A percentile compares a stretch with the other conserved stretches of the same genome.
phyloP scores from a whole-genome alignment of 257 asterid genomes.

The Solanum chiquidenum region DNA sequence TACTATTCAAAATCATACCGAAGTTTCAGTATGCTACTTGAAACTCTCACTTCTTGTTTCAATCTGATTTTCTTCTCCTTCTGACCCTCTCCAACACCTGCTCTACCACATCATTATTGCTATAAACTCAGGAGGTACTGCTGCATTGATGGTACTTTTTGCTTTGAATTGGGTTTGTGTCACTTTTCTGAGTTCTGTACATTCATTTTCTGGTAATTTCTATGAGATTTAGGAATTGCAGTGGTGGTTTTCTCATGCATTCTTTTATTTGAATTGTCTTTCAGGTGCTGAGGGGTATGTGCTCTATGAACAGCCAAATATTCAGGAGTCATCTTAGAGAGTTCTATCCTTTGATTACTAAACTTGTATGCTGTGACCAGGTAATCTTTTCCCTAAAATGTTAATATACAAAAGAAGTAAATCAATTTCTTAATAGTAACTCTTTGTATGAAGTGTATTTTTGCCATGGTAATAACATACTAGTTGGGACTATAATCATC shows the following conservation, averaged over 20 bases:
- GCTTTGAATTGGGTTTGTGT: not conserved
- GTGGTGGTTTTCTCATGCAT: not conserved
- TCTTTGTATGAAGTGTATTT: not conserved
- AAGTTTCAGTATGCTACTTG: not conserved
- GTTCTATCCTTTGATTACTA: constrained; percentile 86
- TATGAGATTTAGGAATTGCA: not conserved
- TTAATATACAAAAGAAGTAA: not conserved
- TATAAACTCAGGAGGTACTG: not conserved
- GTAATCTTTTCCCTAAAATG: constrained; percentile 27
- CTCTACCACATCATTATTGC: not conserved
- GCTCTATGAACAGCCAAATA: constrained; percentile 60
- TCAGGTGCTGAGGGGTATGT: constrained; percentile 90
- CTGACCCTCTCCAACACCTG: not conserved
- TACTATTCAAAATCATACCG: not conserved
- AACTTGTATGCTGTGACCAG: constrained; percentile 95
- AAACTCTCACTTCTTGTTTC: not conserved
- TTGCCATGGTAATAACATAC: not conserved
- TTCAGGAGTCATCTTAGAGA: constrained; percentile 75
- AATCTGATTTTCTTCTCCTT: not conserved
- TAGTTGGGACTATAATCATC: not conserved
- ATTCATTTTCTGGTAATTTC: not conserved
- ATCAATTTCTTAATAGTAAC: not conserved
- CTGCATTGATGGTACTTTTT: not conserved
- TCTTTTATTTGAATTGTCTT: constrained; percentile 8
- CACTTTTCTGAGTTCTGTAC: not conserved